Evolutionary conservation across 2,329 filamentous ascomycete species (phyloP).

Genomic region (Polychaeton citri): DNA sequence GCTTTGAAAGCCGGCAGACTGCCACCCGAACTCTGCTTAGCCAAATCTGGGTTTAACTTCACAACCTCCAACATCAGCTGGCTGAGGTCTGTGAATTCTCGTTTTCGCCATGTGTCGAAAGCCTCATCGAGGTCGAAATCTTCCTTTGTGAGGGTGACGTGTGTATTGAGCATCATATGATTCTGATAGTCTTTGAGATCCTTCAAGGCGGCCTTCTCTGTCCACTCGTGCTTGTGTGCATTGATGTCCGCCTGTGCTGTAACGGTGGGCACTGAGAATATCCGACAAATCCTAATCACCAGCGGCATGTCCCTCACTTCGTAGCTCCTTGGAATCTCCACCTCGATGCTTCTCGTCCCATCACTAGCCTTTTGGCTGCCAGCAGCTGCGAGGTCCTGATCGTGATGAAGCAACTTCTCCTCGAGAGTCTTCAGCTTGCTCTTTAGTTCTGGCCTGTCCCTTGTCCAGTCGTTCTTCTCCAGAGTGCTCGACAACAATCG

Average conservation of each 20-base stretch:
- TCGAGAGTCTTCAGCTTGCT: constrained; percentile 68
- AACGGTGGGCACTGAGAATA: constrained; percentile 68
- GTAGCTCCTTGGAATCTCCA: constrained; percentile 70
- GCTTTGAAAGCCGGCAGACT: constrained; percentile 13
- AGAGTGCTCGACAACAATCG: constrained; percentile 69
- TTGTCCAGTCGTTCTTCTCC: constrained; percentile 71
- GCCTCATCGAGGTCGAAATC: constrained; percentile 87
- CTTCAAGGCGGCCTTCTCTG: constrained; percentile 75
- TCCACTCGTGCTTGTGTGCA: constrained; percentile 68
- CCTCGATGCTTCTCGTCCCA: constrained; percentile 49
- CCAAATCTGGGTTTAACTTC: constrained; percentile 70
- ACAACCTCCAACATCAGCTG: constrained; percentile 90
- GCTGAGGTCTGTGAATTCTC: constrained; percentile 74
- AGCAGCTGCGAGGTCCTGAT: constrained; percentile 68
- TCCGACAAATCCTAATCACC: constrained; percentile 71
- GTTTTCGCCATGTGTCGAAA: constrained; percentile 81
- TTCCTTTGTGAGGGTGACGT: constrained; percentile 61
- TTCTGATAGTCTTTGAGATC: constrained; percentile 92
- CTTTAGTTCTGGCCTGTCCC: constrained; percentile 74
- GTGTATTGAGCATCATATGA: constrained; percentile 66
- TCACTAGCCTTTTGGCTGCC: constrained; percentile 32
- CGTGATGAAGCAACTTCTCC: constrained; percentile 84
- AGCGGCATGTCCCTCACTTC: constrained; percentile 96
- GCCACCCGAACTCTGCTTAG: constrained; percentile 55
- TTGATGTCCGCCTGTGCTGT: constrained; percentile 83